A percentile compares a stretch with the other conserved stretches of the same genome.
phyloP scores from a whole-genome alignment of 1,284 basidiomycete genomes.

The Vanrija sp. region DNA sequence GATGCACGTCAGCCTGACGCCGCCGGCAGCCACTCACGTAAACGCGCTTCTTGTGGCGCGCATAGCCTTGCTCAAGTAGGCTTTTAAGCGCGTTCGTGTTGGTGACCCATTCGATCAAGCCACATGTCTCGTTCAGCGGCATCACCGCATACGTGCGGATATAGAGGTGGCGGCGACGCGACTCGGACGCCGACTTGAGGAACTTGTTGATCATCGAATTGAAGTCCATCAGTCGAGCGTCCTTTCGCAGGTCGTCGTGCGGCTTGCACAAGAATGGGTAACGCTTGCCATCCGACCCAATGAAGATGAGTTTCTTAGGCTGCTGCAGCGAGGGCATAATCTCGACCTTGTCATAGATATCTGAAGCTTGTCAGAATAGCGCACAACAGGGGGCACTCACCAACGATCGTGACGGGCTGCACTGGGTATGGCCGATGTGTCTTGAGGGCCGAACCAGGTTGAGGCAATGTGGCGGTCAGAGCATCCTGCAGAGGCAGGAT shows the following conservation, averaged over 20 bases:
- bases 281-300: slow-evolving; percentile 72
- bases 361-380: slow-evolving; percentile 51
- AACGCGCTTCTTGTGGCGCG: slow-evolving; percentile 56
- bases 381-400: slow-evolving; percentile 50
- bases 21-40: slow-evolving; percentile 57
- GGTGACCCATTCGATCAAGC: slow-evolving; percentile 97
- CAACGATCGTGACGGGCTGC: slow-evolving; percentile 69
- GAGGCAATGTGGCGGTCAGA: slow-evolving; percentile 80
- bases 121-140: slow-evolving; percentile 94
- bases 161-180: slow-evolving; percentile 78
- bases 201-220: slow-evolving; percentile 98
- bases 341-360: slow-evolving; percentile 82
- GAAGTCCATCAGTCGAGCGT: slow-evolving; percentile 97
- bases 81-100: slow-evolving; percentile 83
- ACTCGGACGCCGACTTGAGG: slow-evolving; percentile 88
- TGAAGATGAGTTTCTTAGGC: slow-evolving; percentile 86
- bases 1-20: slow-evolving; percentile 2
- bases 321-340: slow-evolving; percentile 91
- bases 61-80: slow-evolving; percentile 72
- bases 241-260: slow-evolving; percentile 95
- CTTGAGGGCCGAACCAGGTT: slow-evolving; percentile 59
- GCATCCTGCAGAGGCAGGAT: slow-evolving; percentile 92
- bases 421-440: slow-evolving; percentile 78
- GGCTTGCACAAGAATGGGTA: slow-evolving; percentile 97
- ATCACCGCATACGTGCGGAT: slow-evolving; percentile 96